phyloP scores from a whole-genome alignment of 495 filamentous ascomycete species.

The Podospora bellae-mahoneyi region DNA sequence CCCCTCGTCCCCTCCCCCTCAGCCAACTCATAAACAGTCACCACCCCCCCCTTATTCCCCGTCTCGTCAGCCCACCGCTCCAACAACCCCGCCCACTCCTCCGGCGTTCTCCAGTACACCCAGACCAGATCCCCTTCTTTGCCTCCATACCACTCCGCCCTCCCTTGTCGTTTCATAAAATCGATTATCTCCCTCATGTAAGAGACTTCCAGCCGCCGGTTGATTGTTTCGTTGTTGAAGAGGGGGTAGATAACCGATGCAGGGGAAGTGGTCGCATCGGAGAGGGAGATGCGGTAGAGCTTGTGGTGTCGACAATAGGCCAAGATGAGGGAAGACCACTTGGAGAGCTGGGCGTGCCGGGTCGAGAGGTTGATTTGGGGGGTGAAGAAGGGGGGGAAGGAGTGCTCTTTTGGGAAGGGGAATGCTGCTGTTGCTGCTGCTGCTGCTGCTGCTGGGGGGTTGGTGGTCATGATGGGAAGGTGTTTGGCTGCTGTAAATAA shows the following conservation, averaged over 20 bases:
- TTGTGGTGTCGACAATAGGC: conserved; percentile 76
- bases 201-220: conserved; percentile 55
- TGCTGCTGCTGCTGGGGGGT: neutral
- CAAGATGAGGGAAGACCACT: conserved; percentile 84
- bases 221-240: conserved; percentile 52
- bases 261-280: conserved; percentile 33
- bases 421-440: conserved; percentile 23
- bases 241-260: conserved; percentile 29
- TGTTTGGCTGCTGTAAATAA: neutral
- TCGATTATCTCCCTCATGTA: conserved; percentile 68
- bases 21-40: conserved; percentile 49
- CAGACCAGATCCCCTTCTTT: conserved; percentile 34
- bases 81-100: conserved; percentile 47
- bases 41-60: conserved; percentile 44
- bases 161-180: conserved; percentile 64
- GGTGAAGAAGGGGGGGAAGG: conserved; percentile 74
- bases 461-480: neutral
- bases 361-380: conserved; percentile 75
- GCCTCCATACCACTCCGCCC: conserved; percentile 63
- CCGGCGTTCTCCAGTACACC: conserved; percentile 48
- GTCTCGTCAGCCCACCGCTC: conserved; percentile 49
- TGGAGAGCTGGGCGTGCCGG: conserved; percentile 68
- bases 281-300: conserved; percentile 65
- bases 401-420: conserved; percentile 52
- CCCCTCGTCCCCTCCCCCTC: conserved; percentile 44